phyloP scores from a whole-genome alignment of 2,329 filamentous ascomycete genomes.

The Penicillium occitanis region DNA sequence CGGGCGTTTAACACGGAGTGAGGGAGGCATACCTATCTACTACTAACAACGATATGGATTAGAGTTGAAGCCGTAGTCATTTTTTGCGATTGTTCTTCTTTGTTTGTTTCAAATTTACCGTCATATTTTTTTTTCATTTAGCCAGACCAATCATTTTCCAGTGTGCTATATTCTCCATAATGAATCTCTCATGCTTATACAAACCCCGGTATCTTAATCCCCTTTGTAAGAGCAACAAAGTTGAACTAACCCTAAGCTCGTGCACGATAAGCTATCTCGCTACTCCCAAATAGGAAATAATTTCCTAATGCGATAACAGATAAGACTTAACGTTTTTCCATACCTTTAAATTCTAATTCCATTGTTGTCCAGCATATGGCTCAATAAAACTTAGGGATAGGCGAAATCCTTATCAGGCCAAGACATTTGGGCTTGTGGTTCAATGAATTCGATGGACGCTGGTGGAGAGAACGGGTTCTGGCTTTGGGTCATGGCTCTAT shows the following conservation, averaged over 20 bases:
- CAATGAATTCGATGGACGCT: not conserved
- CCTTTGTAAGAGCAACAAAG: not conserved
- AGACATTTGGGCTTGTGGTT: not conserved
- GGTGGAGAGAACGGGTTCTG: not conserved
- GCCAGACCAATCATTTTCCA: not conserved
- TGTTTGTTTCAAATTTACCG: not conserved
- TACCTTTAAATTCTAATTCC: not conserved
- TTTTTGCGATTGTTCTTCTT: not conserved
- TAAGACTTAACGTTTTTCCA: not conserved
- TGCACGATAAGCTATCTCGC: not conserved
- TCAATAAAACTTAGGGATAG: not conserved
- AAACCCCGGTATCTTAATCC: not conserved
- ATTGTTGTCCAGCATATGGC: not conserved
- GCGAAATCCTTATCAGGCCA: constrained; percentile 8
- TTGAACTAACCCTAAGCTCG: not conserved
- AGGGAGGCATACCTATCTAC: not conserved
- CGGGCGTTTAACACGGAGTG: not conserved
- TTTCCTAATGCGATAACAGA: constrained; percentile 6
- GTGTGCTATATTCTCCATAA: not conserved
- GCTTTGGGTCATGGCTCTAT: constrained; percentile 1
- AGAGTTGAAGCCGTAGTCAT: not conserved
- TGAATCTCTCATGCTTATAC: not conserved
- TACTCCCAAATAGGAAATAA: constrained; percentile 18
- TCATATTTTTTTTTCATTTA: not conserved
- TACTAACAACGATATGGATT: not conserved